Base-by-base conservation (phyloP, 2,329 filamentous ascomycete genomes). In the Alternaria sp. region DNA sequence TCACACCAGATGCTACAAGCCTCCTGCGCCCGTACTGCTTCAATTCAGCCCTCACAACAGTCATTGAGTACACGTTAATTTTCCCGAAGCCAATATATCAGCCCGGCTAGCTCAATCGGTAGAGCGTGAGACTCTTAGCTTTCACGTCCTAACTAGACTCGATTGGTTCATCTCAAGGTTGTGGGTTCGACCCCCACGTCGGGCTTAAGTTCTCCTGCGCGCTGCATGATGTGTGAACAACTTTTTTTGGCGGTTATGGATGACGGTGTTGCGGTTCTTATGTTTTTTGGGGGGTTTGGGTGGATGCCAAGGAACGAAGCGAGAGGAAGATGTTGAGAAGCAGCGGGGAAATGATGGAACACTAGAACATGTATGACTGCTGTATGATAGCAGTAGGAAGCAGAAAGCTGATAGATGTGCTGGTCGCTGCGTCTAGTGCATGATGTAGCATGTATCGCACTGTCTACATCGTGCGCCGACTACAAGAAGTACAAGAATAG, bases 41-140 rank as follows among this genome's bases (percentile, higher is more conserved):
- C 5, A 41, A 10, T 18, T 5, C n/a, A 41, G 9, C 37, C 15
- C 2, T 3, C 4, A 23, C 20, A 5, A 46, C 20, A 23, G 21
- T 46, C 7, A n/a, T 11, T 25, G 0, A 25, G 8, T 47, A 25
- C 3, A 51, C 21, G 1, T 51, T 25, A 41, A 12, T n/a, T 25
- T 3, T 5, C 1, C 2, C 6, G 9, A 11, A 12, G 10, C 20
- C 21, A 21, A 53, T 53, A 12, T 23, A 26, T 23, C 49, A 37
- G 58, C 62, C 54, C 43, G 47, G 58, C 37, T 64, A 58, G 49
- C 58, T 76, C 75, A 79, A 79, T 79, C 77, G 77, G 77, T 79
- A 80, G 77, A 78, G 78, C 78, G 75, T 80, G 73, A 79, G 77
- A 78, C 77, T 80, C 78, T 80, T 79, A 79, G 61, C 49, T 53